These are phyloP conservation scores for Fusarium odoratissimum DNA, from an alignment of 2,329 filamentous ascomycete genomes.

Conservation along the genomic window DNA sequence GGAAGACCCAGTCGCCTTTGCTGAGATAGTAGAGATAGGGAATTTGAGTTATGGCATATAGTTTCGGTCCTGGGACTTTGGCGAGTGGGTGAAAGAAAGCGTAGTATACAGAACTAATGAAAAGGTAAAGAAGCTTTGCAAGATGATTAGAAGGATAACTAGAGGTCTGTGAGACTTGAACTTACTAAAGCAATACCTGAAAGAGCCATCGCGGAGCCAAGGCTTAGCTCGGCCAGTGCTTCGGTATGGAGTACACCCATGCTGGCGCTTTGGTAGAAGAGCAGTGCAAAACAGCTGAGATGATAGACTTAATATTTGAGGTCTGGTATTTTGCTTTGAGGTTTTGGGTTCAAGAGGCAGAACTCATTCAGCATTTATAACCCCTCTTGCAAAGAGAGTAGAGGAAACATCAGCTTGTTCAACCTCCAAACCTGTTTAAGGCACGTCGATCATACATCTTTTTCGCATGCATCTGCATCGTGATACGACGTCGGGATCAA, in stretches of 20 bases:
- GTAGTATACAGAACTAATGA: not conserved
- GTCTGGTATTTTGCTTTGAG: not conserved
- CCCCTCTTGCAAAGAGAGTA: not conserved
- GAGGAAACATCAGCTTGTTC: not conserved
- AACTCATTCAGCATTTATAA: not conserved
- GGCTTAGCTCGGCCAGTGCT: not conserved
- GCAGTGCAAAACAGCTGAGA: not conserved
- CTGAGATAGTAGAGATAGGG: not conserved
- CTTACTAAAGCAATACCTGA: not conserved
- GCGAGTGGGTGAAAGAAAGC: conserved; percentile 12
- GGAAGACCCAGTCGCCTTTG: not conserved
- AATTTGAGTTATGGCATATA: not conserved
- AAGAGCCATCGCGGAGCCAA: not conserved
- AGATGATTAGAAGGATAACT: not conserved
- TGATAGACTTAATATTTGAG: no score
- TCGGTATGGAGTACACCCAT: not conserved
- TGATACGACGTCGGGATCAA: not conserved
- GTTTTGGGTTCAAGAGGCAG: accelerated
- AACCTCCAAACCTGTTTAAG: not conserved
- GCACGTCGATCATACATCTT: not conserved
- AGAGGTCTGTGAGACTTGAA: not conserved
- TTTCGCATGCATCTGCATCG: not conserved
- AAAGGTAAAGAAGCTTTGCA: not conserved
- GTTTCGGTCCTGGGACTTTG: conserved; percentile 2
- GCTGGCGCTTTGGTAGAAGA: not conserved